These are phyloP conservation scores for Colletotrichum sp. DNA, from an alignment of 2,329 filamentous ascomycete genomes.

Conservation along the genomic window DNA sequence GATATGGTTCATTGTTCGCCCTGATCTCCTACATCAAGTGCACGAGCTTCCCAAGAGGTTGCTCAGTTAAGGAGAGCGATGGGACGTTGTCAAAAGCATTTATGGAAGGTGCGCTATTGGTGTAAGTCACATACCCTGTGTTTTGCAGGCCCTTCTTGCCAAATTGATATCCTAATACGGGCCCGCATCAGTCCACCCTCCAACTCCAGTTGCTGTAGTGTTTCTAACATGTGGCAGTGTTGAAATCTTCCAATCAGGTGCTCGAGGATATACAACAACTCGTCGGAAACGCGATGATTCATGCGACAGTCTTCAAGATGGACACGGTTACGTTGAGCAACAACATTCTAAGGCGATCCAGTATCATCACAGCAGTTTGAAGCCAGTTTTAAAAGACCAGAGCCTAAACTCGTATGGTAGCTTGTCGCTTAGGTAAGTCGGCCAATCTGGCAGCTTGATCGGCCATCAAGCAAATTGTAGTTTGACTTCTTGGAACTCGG, in stretches of 20 bases:
- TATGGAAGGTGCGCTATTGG: neutral
- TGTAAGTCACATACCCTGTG: neutral
- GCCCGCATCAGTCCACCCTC: neutral
- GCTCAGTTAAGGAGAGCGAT: neutral
- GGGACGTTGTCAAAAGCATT: neutral
- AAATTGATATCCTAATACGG: neutral
- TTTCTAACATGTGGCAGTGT: neutral
- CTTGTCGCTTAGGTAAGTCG: too few relatives aligned
- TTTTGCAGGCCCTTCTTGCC: neutral
- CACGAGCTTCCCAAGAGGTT: neutral
- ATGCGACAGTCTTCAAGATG: neutral
- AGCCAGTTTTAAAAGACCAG: too few relatives aligned
- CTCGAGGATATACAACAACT: neutral
- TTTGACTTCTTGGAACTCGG: too few relatives aligned
- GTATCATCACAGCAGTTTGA: too few relatives aligned
- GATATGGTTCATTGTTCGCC: neutral
- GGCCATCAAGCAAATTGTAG: too few relatives aligned
- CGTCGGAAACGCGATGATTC: neutral
- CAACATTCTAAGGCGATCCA: too few relatives aligned
- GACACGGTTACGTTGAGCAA: too few relatives aligned
- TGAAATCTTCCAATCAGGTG: neutral
- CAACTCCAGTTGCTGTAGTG: fast-evolving
- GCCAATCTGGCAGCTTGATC: too few relatives aligned
- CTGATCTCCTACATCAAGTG: neutral
- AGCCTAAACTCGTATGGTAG: too few relatives aligned